These are phyloP conservation scores for Penicillium manginii DNA, from an alignment of 495 filamentous ascomycete genomes.

Conservation along the genomic window DNA sequence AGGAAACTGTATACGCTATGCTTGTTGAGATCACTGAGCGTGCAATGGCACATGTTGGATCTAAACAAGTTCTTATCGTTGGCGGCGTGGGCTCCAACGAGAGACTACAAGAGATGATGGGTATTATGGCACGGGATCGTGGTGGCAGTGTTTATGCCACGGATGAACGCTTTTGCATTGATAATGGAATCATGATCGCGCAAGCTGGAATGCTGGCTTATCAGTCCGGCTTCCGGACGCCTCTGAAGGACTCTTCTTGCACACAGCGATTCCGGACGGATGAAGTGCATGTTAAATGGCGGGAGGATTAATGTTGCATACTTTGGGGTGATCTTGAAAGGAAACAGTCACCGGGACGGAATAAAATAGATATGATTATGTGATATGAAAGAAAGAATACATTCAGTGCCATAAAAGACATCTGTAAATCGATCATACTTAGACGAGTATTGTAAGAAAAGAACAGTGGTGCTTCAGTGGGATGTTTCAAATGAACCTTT, in stretches of 20 bases:
- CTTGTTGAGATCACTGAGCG: slow-evolving; percentile 98
- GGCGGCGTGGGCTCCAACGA: slow-evolving; percentile 99
- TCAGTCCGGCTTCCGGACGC: slow-evolving; percentile 73
- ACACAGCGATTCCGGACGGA: slow-evolving; percentile 96
- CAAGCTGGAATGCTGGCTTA: slow-evolving; percentile 91
- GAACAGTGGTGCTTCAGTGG: no score
- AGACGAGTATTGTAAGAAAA: no score
- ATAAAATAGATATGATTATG: slow-evolving; percentile 23
- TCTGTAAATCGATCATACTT: background rate
- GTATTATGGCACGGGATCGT: slow-evolving; percentile 86
- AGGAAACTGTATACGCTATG: slow-evolving; percentile 96
- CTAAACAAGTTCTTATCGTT: slow-evolving; percentile 87
- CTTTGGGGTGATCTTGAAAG: background rate
- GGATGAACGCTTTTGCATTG: slow-evolving; percentile 96
- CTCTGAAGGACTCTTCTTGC: slow-evolving; percentile 79
- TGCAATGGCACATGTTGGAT: slow-evolving; percentile 96
- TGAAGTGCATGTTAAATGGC: slow-evolving; percentile 90
- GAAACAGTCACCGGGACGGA: background rate
- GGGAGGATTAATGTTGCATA: slow-evolving; percentile 51
- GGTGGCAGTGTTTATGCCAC: slow-evolving; percentile 92
- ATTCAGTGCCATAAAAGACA: background rate
- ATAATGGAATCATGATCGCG: slow-evolving; percentile 99
- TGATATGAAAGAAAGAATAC: slow-evolving; percentile 21
- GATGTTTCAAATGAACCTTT: no score
- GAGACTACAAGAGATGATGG: slow-evolving; percentile 98